Percentiles rank a stretch among this genome's conserved stretches.
These are phyloP conservation scores for Tolypocladium tropicale DNA, from an alignment of 2,329 filamentous ascomycete species.

Conservation along the genomic window DNA sequence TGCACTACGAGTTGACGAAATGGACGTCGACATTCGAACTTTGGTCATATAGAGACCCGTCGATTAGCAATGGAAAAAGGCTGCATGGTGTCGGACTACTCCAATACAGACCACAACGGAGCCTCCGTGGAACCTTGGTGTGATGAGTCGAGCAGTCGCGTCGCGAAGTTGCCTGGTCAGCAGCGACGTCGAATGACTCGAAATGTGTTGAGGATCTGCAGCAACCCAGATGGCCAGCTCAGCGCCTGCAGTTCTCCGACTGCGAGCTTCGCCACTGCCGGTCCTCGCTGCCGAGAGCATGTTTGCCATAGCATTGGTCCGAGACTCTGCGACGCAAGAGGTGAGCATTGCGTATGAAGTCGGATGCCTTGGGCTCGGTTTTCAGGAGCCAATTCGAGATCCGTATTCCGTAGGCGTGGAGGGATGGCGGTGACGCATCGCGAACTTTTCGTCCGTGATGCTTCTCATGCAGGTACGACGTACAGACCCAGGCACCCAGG, in stretches of 20 bases:
- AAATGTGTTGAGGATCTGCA: background rate
- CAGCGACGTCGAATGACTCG: background rate
- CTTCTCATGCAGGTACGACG: background rate
- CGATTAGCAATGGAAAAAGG: slow-evolving; percentile 33
- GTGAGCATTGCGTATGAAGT: background rate
- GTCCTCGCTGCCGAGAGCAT: background rate
- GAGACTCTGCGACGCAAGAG: background rate
- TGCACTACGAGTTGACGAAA: slow-evolving; percentile 31
- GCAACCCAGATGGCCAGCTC: background rate
- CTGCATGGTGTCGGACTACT: slow-evolving; percentile 23
- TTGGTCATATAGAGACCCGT: slow-evolving; percentile 28
- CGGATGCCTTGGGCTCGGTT: background rate
- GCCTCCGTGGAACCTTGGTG: background rate
- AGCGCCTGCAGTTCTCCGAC: background rate
- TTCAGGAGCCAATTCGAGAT: background rate
- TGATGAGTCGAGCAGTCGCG: background rate
- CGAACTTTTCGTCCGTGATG: background rate
- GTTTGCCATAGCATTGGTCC: too few relatives aligned
- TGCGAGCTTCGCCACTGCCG: too few relatives aligned
- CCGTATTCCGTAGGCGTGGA: too few relatives aligned
- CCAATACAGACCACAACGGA: slow-evolving; percentile 11
- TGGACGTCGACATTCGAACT: slow-evolving; percentile 29
- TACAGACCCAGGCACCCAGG: too few relatives aligned
- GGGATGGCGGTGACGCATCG: too few relatives aligned
- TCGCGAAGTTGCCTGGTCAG: background rate